A percentile compares a stretch with the other conserved stretches of the same genome.
Conservation (phyloP, 352 stramenopile genomes). For the Elongisporangium undulatum region DNA sequence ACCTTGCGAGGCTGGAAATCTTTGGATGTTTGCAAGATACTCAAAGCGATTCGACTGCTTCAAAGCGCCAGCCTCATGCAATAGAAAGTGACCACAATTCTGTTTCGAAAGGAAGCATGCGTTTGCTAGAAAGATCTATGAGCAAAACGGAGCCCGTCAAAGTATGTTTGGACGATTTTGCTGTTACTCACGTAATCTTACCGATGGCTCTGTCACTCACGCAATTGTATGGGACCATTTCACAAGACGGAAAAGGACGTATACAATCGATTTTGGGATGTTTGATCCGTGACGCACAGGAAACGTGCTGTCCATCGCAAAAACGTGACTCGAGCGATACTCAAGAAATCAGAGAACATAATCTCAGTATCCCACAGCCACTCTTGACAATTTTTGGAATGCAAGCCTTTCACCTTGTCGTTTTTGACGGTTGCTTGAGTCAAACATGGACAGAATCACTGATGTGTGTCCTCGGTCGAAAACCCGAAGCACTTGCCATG, state of each 20-base stretch:
- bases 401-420: conserved; percentile 29
- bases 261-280: conserved; percentile 32
- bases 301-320: conserved; percentile 10
- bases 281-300: conserved; percentile 25
- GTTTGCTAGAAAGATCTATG: not conserved
- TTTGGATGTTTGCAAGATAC: not conserved
- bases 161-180: not conserved
- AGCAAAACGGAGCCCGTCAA: not conserved
- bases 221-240: conserved; percentile 42
- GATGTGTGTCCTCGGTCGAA: conserved; percentile 15
- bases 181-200: conserved; percentile 19
- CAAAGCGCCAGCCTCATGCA: no score
- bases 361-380: not conserved
- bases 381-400: conserved; percentile 3
- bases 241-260: conserved; percentile 22
- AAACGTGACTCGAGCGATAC: not conserved
- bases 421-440: conserved; percentile 29
- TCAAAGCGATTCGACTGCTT: not conserved
- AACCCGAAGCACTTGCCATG: not conserved
- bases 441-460: conserved; percentile 34
- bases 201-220: conserved; percentile 32
- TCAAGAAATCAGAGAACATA: not conserved
- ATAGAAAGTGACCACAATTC: not conserved
- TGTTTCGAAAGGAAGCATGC: not conserved
- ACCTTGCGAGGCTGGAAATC: conserved; percentile 6